Conservation (phyloP, 805 yeast genomes). For the Starmera quercuum region DNA sequence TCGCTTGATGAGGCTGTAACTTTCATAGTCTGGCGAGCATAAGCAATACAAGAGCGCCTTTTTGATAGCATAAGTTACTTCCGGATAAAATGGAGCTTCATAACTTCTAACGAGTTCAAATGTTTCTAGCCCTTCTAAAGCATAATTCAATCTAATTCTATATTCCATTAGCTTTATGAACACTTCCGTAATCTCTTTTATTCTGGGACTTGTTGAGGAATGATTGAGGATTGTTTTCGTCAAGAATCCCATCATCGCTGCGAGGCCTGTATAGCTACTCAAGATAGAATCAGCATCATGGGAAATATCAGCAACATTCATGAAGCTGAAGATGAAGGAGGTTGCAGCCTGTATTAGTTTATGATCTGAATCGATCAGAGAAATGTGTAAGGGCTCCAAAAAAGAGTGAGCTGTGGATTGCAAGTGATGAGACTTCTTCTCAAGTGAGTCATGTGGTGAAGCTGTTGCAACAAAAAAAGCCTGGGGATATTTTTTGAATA, state of each 20-base stretch:
- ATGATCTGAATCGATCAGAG: constrained; percentile 29
- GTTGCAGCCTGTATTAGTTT: constrained; percentile 27
- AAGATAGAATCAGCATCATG: constrained; percentile 21
- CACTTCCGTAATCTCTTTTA: constrained; percentile 30
- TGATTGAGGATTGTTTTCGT: constrained; percentile 26
- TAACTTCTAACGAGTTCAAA: constrained; percentile 15
- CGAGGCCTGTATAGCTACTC: constrained; percentile 30
- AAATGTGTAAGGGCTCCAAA: constrained; percentile 29
- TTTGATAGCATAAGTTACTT: constrained; percentile 36
- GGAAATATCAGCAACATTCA: constrained; percentile 22
- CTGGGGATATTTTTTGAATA: constrained; percentile 27
- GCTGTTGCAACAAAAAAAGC: constrained; percentile 16
- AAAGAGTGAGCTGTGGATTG: constrained; percentile 1
- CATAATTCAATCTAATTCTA: constrained; percentile 22
- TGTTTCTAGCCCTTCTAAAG: constrained; percentile 18
- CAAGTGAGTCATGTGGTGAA: constrained; percentile 1
- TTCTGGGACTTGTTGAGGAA: constrained; percentile 20
- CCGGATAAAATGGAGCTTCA: constrained; percentile 23
- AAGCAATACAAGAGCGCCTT: constrained; percentile 43
- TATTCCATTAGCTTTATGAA: constrained; percentile 31
- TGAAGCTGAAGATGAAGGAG: constrained; percentile 26
- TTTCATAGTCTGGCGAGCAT: constrained; percentile 42
- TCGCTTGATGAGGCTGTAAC: constrained; percentile 39
- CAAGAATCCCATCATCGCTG: constrained; percentile 28
- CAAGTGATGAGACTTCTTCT: constrained; percentile 5